These are phyloP conservation scores for Kwoniella shivajii DNA, from an alignment of 1,284 basidiomycete species.

Conservation along the genomic window DNA sequence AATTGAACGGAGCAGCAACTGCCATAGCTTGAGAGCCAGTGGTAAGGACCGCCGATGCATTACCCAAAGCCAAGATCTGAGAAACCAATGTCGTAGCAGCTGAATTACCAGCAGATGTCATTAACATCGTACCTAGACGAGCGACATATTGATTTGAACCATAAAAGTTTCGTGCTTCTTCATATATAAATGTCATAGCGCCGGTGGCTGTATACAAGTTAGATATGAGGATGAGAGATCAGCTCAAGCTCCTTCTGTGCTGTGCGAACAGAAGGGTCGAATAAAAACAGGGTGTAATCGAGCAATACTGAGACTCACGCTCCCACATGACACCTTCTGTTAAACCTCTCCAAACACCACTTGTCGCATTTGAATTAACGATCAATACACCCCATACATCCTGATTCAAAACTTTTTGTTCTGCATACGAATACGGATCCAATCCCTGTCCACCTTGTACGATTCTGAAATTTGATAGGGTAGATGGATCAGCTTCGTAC, in stretches of 20 bases:
- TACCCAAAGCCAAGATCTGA: conserved; percentile 28
- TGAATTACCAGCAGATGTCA: conserved; percentile 24
- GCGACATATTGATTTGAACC: conserved; percentile 42
- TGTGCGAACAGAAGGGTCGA: no score
- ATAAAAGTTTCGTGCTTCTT: conserved; percentile 48
- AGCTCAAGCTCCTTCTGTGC: no score
- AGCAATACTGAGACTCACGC: conserved; percentile 28
- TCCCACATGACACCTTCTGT: conserved; percentile 30
- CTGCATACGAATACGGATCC: conserved; percentile 35
- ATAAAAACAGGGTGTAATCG: background rate
- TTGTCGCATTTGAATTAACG: conserved; percentile 47
- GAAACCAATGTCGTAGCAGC: conserved; percentile 28
- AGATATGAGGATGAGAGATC: no score
- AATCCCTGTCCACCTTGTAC: conserved; percentile 21
- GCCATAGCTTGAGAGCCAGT: conserved; percentile 18
- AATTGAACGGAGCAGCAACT: conserved; percentile 35
- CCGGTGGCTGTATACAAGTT: conserved; percentile 38
- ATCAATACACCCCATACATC: conserved; percentile 44
- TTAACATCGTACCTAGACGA: conserved; percentile 24
- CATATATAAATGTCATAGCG: conserved; percentile 40
- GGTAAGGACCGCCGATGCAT: conserved; percentile 25
- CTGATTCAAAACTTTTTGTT: conserved; percentile 35
- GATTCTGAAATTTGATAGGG: conserved; percentile 20
- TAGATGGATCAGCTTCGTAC: conserved; percentile 17
- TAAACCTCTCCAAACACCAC: conserved; percentile 33